Evolutionary conservation across 768 basidiomycete species (phyloP).

Genomic region (Serendipita vermifera): DNA sequence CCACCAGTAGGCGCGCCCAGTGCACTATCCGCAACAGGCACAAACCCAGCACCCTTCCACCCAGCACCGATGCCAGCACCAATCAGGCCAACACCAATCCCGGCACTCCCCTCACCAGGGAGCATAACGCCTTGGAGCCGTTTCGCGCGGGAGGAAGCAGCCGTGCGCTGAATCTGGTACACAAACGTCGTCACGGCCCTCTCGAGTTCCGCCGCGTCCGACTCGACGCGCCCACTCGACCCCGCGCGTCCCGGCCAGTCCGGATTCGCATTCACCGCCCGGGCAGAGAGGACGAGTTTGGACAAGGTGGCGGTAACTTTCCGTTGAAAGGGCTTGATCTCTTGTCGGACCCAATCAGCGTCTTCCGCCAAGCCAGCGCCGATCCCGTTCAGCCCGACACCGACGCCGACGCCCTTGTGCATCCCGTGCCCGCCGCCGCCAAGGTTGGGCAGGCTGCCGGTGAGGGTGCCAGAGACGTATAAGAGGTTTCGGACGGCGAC

Average conservation of each 20-base stretch:
- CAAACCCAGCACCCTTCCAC: constrained; percentile 83
- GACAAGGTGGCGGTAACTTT: constrained; percentile 83
- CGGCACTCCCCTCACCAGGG: constrained; percentile 20
- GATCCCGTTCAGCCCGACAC: constrained; percentile 11
- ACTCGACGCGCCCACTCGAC: constrained; percentile 20
- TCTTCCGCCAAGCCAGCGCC: constrained; percentile 15
- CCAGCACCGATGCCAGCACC: constrained; percentile 63
- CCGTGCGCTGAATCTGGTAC: constrained; percentile 30
- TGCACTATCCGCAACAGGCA: constrained; percentile 21
- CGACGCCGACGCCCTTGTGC: not conserved
- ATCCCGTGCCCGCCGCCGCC: not conserved
- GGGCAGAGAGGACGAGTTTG: constrained; percentile 78
- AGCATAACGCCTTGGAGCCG: constrained; percentile 22
- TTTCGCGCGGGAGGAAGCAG: constrained; percentile 42
- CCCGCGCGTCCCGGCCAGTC: constrained; percentile 18
- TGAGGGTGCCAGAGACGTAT: constrained; percentile 20
- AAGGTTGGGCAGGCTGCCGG: constrained; percentile 13
- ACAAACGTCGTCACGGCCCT: constrained; percentile 20
- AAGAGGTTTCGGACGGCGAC: constrained; percentile 21
- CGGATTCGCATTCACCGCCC: constrained; percentile 42
- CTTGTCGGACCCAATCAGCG: constrained; percentile 14
- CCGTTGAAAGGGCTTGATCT: constrained; percentile 63
- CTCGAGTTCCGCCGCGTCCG: constrained; percentile 22
- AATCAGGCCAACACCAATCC: constrained; percentile 60
- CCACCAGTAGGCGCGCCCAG: constrained; percentile 33